Evolutionary conservation across 108 stramenopile genomes (phyloP).

Genomic region (Stephanodiscus triporus): DNA sequence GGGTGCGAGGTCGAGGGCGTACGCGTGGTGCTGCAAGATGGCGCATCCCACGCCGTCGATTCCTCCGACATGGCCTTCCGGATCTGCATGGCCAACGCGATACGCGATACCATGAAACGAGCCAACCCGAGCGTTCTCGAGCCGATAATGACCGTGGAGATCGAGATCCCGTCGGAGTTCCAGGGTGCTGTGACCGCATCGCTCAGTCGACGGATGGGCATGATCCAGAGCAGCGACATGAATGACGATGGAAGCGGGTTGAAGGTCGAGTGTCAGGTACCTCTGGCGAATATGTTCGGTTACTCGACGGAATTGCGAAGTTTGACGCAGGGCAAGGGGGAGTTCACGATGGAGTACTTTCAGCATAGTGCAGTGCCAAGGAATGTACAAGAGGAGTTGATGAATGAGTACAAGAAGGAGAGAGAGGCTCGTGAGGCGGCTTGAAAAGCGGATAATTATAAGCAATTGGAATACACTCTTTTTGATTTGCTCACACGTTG

Average conservation of each 20-base stretch:
- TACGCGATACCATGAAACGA: constrained; percentile 89
- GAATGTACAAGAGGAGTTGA: constrained; percentile 86
- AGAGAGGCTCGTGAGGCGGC: constrained; percentile 65
- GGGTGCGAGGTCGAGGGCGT: constrained; percentile 94
- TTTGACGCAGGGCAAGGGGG: constrained; percentile 98
- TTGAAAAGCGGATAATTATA: constrained; percentile 7
- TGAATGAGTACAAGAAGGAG: constrained; percentile 85
- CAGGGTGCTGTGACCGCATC: constrained; percentile 96
- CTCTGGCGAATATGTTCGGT: constrained; percentile 95
- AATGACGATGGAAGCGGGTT: constrained; percentile 92
- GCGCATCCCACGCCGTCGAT: constrained; percentile 97
- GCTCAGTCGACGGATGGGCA: constrained; percentile 92
- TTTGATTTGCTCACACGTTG: no score
- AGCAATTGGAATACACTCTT: neutral
- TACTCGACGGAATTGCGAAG: constrained; percentile 95
- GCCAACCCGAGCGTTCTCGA: constrained; percentile 91
- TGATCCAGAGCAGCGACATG: constrained; percentile 92
- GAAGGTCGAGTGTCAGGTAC: constrained; percentile 90
- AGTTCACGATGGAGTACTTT: constrained; percentile 99
- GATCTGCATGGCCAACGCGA: constrained; percentile 90
- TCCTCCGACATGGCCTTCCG: constrained; percentile 98
- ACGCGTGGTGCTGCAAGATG: constrained; percentile 93
- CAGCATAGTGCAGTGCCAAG: constrained; percentile 86
- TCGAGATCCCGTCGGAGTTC: constrained; percentile 94
- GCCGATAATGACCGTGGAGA: constrained; percentile 96